A percentile compares a stretch with the other conserved stretches of the same genome.
phyloP scores from a whole-genome alignment of 305 asterid species.

The Fraxinus xanthoxyloides region DNA sequence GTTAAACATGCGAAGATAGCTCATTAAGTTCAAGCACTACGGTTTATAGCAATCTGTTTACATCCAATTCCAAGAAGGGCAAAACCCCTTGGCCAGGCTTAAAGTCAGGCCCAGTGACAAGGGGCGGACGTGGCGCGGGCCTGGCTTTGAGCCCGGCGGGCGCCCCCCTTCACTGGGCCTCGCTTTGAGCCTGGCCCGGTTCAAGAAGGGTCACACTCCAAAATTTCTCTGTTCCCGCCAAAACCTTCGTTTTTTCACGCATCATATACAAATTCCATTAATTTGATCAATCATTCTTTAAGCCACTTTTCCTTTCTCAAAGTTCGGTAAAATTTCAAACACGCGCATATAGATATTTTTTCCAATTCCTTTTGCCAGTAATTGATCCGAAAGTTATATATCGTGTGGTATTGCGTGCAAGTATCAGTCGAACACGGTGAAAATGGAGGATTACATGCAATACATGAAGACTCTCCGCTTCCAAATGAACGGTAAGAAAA shows the following conservation, averaged over 20 bases:
- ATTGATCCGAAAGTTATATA: neutral
- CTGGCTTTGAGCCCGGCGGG: no score
- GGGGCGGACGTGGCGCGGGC: no score
- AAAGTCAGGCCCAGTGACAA: no score
- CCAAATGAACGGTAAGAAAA: conserved; percentile 63
- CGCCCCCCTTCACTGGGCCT: no score
- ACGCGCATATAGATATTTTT: neutral
- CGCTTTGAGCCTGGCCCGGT: no score
- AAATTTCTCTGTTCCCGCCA: neutral
- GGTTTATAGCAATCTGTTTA: neutral
- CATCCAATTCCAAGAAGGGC: neutral
- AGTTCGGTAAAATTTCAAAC: neutral
- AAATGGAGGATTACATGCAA: conserved; percentile 78
- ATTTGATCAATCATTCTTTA: neutral
- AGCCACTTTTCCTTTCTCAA: neutral
- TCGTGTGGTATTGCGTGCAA: neutral
- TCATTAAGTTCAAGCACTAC: neutral
- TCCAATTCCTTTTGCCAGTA: neutral
- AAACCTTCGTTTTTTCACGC: neutral
- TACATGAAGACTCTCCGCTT: conserved; percentile 76
- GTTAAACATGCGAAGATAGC: neutral
- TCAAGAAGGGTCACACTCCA: neutral
- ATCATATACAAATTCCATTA: neutral
- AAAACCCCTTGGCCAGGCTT: no score
- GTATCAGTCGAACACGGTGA: conserved; percentile 17